Base-by-base conservation (phyloP, 2,329 filamentous ascomycete genomes). In the Elsinoe fawcettii region DNA sequence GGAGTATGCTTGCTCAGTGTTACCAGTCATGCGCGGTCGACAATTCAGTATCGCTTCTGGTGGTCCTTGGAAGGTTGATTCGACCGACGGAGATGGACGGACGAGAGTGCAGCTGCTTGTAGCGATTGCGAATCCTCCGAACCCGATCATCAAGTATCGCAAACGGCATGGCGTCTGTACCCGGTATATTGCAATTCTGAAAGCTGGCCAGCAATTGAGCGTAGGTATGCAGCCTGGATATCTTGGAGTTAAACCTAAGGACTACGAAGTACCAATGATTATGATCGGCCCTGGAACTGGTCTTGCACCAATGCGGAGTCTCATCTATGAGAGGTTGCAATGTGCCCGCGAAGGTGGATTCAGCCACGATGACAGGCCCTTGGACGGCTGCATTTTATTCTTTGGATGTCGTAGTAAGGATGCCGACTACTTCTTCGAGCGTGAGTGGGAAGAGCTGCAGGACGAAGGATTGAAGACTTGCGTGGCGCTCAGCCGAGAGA, bases 31-130 rank as follows among this genome's bases (percentile, higher is more conserved):
- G 47, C 84, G 90, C n/a, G 87, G 85, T n/a, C 81, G 93, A 5
- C 88, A 95, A 64, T 99, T 96, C 69, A 96, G 91, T 70, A 91
- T 97, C 60, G 89, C 90, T 32, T 93, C 87, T 61, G 86, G 87
- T 5, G 85, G 84, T 5, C 60, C 1, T 65, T 73, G 7, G 68
- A 74, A 49, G 51, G 44, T 7, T 57, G 63, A 60, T 22, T 63
- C 6, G 39, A 55, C 11, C 51, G 60, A 18, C 56, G 58, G 8
- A 16, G 46, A 41, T 63, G 63, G 3, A 51, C 56, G 39, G 9
- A 69, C 68, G 2, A 63, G 63, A 53, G 61, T 71, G 2, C 63
- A 71, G 55, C 63, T 72, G 8, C 63, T 72, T 14, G 66, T 72
- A 11, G 70, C 70, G 2, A 67, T 64, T 9, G 61, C 57, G 63